Base-by-base conservation (phyloP, 1,284 basidiomycete species). In the Malassezia equina region DNA sequence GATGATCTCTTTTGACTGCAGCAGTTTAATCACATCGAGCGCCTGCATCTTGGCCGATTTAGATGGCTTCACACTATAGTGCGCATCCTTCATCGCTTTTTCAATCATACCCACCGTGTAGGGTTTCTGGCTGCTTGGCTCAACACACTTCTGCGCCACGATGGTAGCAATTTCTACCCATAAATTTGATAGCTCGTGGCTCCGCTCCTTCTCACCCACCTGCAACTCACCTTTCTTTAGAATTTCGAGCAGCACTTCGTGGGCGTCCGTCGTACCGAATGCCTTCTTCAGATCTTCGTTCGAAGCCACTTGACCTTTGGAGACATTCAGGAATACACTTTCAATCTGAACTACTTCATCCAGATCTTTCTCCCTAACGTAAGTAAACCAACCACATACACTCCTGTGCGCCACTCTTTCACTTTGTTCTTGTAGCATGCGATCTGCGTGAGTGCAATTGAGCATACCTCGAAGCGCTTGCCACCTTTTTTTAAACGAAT, bases 341-440 rank as follows among this genome's bases (percentile, higher is more conserved):
- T 85, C 86, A 72, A 96, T 94, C 77, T 99, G 94, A 23, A 98
- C 81, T 25, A 99, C 90, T 69, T 99, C 93, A 66, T 94, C 89
- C 32, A 98, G 77, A 76, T 88, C 86, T 33, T 84, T 91, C 79
- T 98, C 93, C 21, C 47, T 53, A 47, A 36, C 17, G 32, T 56
- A 5, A 43, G 53, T 27, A 7, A 23, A 32, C 42, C 45, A 47
- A 24, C 33, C 17, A 55, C 52, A 36, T 25, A 79, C 83, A 93
- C 86, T 59, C 90, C 90, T 51, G 83, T 88, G 53, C 93, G 79
- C 83, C 86, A 98, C 76, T 95, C 91, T 64, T 90, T 86, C 19
- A 96, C 93, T 78, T 96, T 96, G 78, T 99, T 99, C 80, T 96
- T 95, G 79, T 96, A 96, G 77, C 91, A 96, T 44, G 93, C 93